Conservation (phyloP, 495 filamentous ascomycete species). For the Aspergillus kassunensis region DNA sequence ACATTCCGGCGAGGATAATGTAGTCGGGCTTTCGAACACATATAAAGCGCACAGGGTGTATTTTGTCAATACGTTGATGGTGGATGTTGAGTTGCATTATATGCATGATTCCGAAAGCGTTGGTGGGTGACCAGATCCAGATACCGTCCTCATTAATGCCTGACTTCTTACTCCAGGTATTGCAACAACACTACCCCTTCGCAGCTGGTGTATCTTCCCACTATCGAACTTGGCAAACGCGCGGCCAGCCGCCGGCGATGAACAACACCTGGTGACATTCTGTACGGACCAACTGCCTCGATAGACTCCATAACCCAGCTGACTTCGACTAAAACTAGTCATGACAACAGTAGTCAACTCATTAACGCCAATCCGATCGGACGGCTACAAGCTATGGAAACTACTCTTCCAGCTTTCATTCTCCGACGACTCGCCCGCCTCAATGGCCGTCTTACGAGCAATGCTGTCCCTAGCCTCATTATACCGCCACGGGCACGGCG, state of each 20-base stretch:
- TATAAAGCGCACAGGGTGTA: neutral
- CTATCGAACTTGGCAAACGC: neutral
- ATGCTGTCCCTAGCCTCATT: constrained; percentile 12
- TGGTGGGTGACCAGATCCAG: neutral
- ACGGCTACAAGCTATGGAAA: constrained; percentile 12
- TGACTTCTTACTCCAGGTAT: neutral
- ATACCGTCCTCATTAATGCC: too few species aligned
- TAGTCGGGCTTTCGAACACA: neutral
- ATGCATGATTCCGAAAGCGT: neutral
- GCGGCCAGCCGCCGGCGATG: neutral
- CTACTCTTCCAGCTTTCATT: constrained; percentile 12
- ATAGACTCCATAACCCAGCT: neutral
- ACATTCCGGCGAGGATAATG: neutral
- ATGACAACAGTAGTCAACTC: neutral
- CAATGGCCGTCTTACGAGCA: constrained; percentile 13
- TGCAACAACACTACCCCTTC: neutral
- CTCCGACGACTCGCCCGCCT: constrained; percentile 9
- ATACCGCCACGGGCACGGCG: constrained; percentile 7
- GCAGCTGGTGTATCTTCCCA: neutral
- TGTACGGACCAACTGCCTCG: neutral
- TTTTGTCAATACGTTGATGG: neutral
- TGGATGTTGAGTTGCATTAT: neutral
- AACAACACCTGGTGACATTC: neutral
- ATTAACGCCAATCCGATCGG: neutral
- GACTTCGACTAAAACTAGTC: too few species aligned